phyloP scores from a whole-genome alignment of 768 basidiomycete genomes.

The Pulveroboletus sp. region DNA sequence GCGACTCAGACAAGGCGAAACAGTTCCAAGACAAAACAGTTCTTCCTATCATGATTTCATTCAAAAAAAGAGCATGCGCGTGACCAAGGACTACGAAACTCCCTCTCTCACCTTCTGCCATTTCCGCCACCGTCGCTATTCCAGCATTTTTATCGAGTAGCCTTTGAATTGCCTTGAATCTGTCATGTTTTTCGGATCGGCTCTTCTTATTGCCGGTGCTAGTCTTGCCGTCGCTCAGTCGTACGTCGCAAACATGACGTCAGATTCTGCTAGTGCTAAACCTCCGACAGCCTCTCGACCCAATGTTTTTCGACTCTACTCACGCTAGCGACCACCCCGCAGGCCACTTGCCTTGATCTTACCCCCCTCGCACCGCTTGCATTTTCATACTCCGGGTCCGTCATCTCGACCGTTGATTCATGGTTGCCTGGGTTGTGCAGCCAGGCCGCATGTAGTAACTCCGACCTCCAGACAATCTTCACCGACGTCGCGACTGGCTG shows the following conservation, averaged over 20 bases:
- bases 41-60: no score
- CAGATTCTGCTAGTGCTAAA: not conserved
- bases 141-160: not conserved
- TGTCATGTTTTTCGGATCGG: slow-evolving; percentile 25
- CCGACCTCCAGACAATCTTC: slow-evolving; percentile 53
- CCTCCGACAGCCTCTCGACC: slow-evolving; percentile 10
- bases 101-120: no score
- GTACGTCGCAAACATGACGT: slow-evolving; percentile 28
- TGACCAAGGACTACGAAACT: slow-evolving; percentile 8
- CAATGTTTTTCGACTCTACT: slow-evolving; percentile 48
- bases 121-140: not conserved
- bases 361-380: slow-evolving; percentile 29
- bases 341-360: slow-evolving; percentile 41
- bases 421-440: slow-evolving; percentile 62
- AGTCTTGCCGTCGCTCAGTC: slow-evolving; percentile 41
- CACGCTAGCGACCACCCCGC: slow-evolving; percentile 35
- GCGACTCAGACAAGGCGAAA: no score
- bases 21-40: no score
- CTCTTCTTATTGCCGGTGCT: slow-evolving; percentile 31
- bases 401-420: slow-evolving; percentile 44
- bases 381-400: slow-evolving; percentile 28
- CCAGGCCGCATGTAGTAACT: slow-evolving; percentile 53
- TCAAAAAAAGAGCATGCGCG: no score
- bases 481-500: slow-evolving; percentile 53
- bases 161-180: not conserved